Evolutionary conservation across 2,329 filamentous ascomycete species (phyloP), one percentile per base, ranked within the genome.

Genomic region (Calonectria montana): DNA sequence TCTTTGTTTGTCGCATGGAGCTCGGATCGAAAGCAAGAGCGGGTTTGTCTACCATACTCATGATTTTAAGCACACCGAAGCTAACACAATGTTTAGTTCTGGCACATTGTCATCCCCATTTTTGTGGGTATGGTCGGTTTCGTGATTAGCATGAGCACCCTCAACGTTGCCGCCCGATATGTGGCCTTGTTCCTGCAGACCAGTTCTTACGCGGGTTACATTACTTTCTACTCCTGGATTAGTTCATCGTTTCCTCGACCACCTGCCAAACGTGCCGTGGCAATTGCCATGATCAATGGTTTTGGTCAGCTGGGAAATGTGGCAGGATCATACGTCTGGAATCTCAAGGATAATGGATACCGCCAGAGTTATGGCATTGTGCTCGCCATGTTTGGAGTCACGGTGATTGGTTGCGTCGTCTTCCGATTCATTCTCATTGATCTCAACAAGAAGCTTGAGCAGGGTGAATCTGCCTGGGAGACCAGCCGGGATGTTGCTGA

Each of bases 351-450:
- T 0, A 87, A 92, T 73, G 91, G 91, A 0, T 92, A 87, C 84
- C 87, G 91, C 74, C 88, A 90, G 83, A 91, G 89, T 72, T 92
- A 92, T 76, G 91, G 89, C 4, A 91, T 93, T 69, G 91, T 92
- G 6, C 87, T 88, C 16, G 85, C 89, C 77, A 92, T 92, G 91
- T 92, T 92, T 77, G 89, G 89, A 4, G 76, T 90, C 47, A 89
- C 91, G 0, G 87, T 91, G 37, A 41, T 85, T 0, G 89, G 89
- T 6, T 91, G 87, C 80, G 84, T 82, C 64, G 69, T 81, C 37
- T 87, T 90, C 83, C 84, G 86, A 23, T 69, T 83, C 74, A 85
- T 89, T 67, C 83, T 91, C 5, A 68, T 79, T 7, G 79, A 82
- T 67, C 78, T 88, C 72, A 89, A 89, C 82, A 83, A 81, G 77